A percentile compares a stretch with the other conserved stretches of the same genome.
Evolutionary conservation across 176 grass and related monocot genomes (phyloP).

Genomic region (Aechmea fasciata): DNA sequence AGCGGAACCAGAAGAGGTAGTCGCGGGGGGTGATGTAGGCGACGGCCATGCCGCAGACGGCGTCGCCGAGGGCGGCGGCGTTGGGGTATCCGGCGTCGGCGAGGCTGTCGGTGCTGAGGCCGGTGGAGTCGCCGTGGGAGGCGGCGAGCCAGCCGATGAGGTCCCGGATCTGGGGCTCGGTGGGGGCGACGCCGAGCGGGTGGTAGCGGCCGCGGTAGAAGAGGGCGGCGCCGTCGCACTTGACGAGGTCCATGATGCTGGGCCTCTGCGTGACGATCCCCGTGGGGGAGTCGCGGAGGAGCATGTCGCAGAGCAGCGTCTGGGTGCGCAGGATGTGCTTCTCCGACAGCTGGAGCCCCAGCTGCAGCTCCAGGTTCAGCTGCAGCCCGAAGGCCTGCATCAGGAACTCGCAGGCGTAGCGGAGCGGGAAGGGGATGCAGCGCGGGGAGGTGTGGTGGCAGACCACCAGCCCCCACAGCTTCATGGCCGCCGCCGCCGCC

Average conservation of each 20-base stretch:
- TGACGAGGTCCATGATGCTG: slow-evolving; percentile 97
- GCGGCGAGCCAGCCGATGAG: slow-evolving; percentile 69
- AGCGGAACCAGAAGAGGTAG: slow-evolving; percentile 97
- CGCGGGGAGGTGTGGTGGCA: slow-evolving; percentile 91
- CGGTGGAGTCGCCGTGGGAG: slow-evolving; percentile 75
- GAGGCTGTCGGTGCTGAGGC: slow-evolving; percentile 88
- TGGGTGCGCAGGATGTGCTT: slow-evolving; percentile 85
- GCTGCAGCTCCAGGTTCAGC: slow-evolving; percentile 97
- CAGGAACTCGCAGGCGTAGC: slow-evolving; percentile 92
- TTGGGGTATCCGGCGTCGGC: slow-evolving; percentile 75
- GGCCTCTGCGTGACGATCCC: slow-evolving; percentile 95
- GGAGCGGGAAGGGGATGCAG: slow-evolving; percentile 79
- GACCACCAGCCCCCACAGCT: slow-evolving; percentile 93
- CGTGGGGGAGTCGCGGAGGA: slow-evolving; percentile 78
- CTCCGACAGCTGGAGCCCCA: slow-evolving; percentile 76
- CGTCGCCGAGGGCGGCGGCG: slow-evolving; percentile 69
- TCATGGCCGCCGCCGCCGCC: too few species aligned
- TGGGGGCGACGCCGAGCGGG: slow-evolving; percentile 71
- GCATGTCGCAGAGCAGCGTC: slow-evolving; percentile 91
- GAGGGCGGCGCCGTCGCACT: slow-evolving; percentile 88
- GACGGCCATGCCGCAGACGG: slow-evolving; percentile 88
- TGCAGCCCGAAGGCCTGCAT: slow-evolving; percentile 94
- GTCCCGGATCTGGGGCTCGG: slow-evolving; percentile 78
- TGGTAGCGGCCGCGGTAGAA: slow-evolving; percentile 81
- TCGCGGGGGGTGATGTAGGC: slow-evolving; percentile 79